phyloP scores from a whole-genome alignment of 768 basidiomycete species.

The Suillus tomentosus region DNA sequence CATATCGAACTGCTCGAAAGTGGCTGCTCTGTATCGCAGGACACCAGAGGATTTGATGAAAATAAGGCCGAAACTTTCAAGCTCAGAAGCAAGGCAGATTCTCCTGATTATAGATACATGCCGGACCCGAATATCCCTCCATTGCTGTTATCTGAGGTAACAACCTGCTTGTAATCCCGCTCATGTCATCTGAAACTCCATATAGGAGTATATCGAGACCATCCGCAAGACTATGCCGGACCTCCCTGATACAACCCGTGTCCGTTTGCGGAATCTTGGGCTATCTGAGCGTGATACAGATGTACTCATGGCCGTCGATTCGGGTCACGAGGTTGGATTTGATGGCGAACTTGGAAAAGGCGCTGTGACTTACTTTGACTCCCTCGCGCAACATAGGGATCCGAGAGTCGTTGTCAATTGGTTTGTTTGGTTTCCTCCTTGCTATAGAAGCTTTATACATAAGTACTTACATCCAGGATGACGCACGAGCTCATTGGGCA shows the following conservation, averaged over 20 bases:
- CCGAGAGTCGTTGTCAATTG: conserved; percentile 83
- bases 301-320: conserved; percentile 74
- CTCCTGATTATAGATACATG: conserved; percentile 97
- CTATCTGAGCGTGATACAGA: conserved; percentile 69
- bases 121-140: conserved; percentile 93
- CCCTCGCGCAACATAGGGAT: conserved; percentile 53
- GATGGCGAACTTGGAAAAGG: conserved; percentile 56
- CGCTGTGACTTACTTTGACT: conserved; percentile 82
- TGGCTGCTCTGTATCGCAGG: conserved; percentile 60
- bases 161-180: conserved; percentile 18
- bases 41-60: conserved; percentile 92
- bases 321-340: conserved; percentile 58
- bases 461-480: conserved; percentile 58
- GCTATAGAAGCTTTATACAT: conserved; percentile 3
- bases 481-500: conserved; percentile 86
- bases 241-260: conserved; percentile 65
- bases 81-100: conserved; percentile 88
- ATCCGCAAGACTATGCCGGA: conserved; percentile 66
- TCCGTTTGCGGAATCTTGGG: conserved; percentile 55
- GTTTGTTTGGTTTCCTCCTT: conserved; percentile 43
- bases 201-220: conserved; percentile 62
- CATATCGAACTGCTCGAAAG: conserved; percentile 62
- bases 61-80: conserved; percentile 77
- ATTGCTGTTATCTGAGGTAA: conserved; percentile 56
- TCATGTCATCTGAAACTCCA: neutral